Conservation (phyloP, 2,329 filamentous ascomycete species). For the Arthrobotrys entomopaga region DNA sequence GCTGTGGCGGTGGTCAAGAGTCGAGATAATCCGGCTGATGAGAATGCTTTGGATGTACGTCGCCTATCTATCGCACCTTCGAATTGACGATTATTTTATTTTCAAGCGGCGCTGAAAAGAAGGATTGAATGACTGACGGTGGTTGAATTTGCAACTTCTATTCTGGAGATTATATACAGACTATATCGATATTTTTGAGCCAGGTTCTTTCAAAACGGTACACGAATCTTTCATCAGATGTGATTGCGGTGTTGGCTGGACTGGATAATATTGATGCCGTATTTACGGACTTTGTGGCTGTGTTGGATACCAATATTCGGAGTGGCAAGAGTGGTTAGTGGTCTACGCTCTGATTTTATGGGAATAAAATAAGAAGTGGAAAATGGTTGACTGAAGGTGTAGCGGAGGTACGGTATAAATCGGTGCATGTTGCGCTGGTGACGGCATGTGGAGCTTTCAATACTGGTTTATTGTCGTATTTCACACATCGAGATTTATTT, state of each 20-base stretch:
- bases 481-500: constrained; percentile 93
- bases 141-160: background rate
- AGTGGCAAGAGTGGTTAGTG: constrained; percentile 75
- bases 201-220: constrained; percentile 87
- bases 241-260: constrained; percentile 88
- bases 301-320: constrained; percentile 83
- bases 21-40: constrained; percentile 71
- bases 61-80: background rate
- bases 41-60: constrained; percentile 86
- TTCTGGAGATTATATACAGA: constrained; percentile 69
- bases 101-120: background rate
- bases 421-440: constrained; percentile 81
- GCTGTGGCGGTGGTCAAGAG: constrained; percentile 76
- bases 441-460: constrained; percentile 94
- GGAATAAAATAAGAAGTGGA: constrained; percentile 66
- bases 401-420: constrained; percentile 81
- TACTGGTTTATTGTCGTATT: constrained; percentile 91
- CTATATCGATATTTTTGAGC: constrained; percentile 85
- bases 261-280: constrained; percentile 86
- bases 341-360: constrained; percentile 64
- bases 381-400: constrained; percentile 71
- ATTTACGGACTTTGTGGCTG: constrained; percentile 86
- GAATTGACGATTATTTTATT: background rate
- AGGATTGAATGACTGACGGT: background rate
- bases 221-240: constrained; percentile 92